Percentiles rank a stretch among this genome's conserved stretches.
Evolutionary conservation across 371 early-diverging fungal genomes (phyloP).

Genomic region (Circinella umbellata): DNA sequence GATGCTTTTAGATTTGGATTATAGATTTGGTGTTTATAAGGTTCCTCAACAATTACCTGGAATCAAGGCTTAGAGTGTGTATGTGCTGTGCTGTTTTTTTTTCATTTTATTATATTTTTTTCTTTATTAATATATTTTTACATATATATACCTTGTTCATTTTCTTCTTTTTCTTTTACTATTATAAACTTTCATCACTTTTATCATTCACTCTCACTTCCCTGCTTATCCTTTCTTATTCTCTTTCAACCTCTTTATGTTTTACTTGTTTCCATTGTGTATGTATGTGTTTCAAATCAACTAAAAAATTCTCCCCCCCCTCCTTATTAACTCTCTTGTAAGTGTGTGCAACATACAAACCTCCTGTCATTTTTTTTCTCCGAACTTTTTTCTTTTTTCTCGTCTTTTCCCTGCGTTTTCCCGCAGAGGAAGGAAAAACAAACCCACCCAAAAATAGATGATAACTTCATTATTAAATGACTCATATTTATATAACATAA

Average conservation of each 20-base stretch:
- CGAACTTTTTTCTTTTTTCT: too few relatives aligned
- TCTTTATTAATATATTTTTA: not conserved
- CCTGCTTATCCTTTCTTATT: not conserved
- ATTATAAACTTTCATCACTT: too few relatives aligned
- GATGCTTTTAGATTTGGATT: slow-evolving; percentile 64
- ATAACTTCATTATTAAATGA: not conserved
- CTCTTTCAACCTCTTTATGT: not conserved
- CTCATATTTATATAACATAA: not conserved
- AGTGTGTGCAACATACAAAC: too few relatives aligned
- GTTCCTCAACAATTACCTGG: slow-evolving; percentile 22
- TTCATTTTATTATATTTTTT: slow-evolving; percentile 1
- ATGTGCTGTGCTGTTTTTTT: not conserved
- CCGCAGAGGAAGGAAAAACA: not conserved
- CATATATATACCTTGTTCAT: slow-evolving; percentile 1
- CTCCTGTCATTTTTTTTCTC: too few relatives aligned
- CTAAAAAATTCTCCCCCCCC: too few relatives aligned
- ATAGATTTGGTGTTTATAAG: slow-evolving; percentile 60
- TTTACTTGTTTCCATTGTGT: not conserved
- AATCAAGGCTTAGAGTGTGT: slow-evolving; percentile 15
- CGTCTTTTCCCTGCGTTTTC: not conserved
- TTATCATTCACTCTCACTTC: not conserved
- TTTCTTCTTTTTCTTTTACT: not conserved
- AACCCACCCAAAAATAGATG: not conserved
- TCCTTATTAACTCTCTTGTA: too few relatives aligned
- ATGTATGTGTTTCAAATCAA: not conserved